Conservation (phyloP, 2,329 filamentous ascomycete genomes). For the Fusarium sp. region DNA sequence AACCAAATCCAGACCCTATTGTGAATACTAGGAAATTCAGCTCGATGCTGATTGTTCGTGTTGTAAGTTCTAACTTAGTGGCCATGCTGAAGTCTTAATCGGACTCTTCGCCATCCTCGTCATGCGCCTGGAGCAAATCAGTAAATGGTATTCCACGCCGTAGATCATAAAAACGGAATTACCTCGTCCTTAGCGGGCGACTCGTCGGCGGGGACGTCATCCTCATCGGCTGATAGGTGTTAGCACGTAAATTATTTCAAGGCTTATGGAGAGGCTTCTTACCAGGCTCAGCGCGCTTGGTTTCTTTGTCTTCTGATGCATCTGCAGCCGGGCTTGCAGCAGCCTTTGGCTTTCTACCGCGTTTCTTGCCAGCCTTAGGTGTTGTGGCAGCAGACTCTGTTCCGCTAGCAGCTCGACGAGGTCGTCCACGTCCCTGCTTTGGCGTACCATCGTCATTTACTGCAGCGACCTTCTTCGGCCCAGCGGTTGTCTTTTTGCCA, state of each 20-base stretch:
- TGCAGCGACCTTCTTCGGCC: conserved; percentile 12
- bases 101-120: conserved; percentile 39
- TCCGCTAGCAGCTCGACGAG: conserved; percentile 45
- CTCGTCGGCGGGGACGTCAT: conserved; percentile 23
- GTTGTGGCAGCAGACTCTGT: conserved; percentile 27
- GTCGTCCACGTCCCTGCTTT: conserved; percentile 46
- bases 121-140: conserved; percentile 44
- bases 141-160: conserved; percentile 44
- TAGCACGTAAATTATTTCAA: conserved; percentile 1
- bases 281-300: conserved; percentile 1
- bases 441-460: conserved; percentile 16
- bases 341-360: conserved; percentile 49
- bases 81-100: conserved; percentile 8
- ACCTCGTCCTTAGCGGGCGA: conserved; percentile 46
- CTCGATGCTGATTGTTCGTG: not conserved
- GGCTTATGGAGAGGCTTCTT: not conserved
- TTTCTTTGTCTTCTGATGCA: conserved; percentile 29
- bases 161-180: conserved; percentile 41
- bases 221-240: conserved; percentile 26
- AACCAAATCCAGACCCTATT: conserved; percentile 8
- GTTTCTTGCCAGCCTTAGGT: conserved; percentile 41
- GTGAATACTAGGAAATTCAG: conserved; percentile 5
- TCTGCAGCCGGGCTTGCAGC: conserved; percentile 23
- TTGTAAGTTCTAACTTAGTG: not conserved
- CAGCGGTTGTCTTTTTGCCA: conserved; percentile 45